Base-by-base conservation (phyloP, 768 basidiomycete species). In the Pulveroboletus sp. region DNA sequence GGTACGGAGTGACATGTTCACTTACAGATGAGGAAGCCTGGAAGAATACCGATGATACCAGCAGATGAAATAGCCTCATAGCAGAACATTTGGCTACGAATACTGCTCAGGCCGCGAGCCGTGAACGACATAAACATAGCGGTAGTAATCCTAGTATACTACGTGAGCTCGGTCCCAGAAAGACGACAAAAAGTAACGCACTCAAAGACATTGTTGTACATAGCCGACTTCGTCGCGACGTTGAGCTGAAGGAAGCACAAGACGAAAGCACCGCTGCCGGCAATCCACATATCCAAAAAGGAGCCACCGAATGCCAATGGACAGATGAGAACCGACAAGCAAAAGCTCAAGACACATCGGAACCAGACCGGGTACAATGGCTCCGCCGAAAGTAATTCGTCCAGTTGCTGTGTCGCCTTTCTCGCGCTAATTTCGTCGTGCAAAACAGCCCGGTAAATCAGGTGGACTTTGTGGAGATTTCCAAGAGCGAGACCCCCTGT, bases 151-250 rank as follows among this genome's bases (percentile, higher is more conserved):
- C 90, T 93, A 33, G 27, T 43, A 45, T 25, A 23, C 32, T 20
- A 16, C 54, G 62, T 24, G n/a, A 66, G 43, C 37, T 49, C 29
- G 21, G 25, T 13, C 10, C 24, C 13, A 6, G 20, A 39, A 29
- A 23, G 24, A 44, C 5, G 31, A 49, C 20, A 27, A 33, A 45
- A 46, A 25, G 21, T 29, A 45, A 35, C 40, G 66, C 61, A 93
- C 93, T 95, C 93, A 55, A 93, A 94, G 43, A 94, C 90, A 59
- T 91, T 93, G 40, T 90, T 87, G 63, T 92, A 93, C 62, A 93
- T 74, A 0, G 84, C 74, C 60, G 84, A 90, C 67, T 85, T 87
- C 35, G 78, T 72, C 14, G 87, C 90, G 14, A 90, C 81, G 43
- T 73, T 75, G 25, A 90, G 79, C 57, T 92, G 89, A 51, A 94